These are phyloP conservation scores for Aristolochia contorta DNA, from an alignment of 164 flowering plant genomes.

Conservation along the genomic window DNA sequence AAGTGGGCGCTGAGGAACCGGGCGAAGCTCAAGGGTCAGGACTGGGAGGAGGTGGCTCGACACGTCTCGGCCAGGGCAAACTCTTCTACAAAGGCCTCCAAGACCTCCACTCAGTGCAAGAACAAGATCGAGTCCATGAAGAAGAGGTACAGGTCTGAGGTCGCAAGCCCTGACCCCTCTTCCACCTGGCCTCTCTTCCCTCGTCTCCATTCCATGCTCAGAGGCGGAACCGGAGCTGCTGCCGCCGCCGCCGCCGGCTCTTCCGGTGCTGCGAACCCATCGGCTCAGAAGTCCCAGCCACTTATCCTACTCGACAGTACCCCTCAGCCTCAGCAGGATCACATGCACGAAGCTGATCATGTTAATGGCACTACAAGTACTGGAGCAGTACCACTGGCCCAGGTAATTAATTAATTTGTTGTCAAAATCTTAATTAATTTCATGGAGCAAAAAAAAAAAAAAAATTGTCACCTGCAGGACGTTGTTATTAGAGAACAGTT, in stretches of 20 bases:
- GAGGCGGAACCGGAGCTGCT: conserved; percentile 34
- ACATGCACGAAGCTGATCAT: too few relatives aligned
- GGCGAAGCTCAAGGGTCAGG: conserved; percentile 95
- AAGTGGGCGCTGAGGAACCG: conserved; percentile 85
- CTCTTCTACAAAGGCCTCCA: conserved; percentile 43
- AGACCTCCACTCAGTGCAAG: conserved; percentile 95
- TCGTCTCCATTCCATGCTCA: conserved; percentile 60
- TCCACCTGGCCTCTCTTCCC: conserved; percentile 81
- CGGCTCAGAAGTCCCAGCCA: conserved; percentile 12
- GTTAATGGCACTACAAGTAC: too few relatives aligned
- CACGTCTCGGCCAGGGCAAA: conserved; percentile 52
- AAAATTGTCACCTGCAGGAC: too few relatives aligned
- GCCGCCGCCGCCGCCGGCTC: conserved; percentile 15
- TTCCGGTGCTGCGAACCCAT: conserved; percentile 6
- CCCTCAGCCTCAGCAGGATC: conserved; percentile 8
- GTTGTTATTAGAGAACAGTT: too few relatives aligned
- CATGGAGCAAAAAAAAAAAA: too few relatives aligned
- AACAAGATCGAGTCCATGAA: conserved; percentile 98
- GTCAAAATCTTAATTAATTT: too few relatives aligned
- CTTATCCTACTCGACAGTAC: conserved; percentile 16
- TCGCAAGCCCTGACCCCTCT: conserved; percentile 45
- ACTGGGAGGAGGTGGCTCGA: conserved; percentile 90
- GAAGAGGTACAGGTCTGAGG: conserved; percentile 79
- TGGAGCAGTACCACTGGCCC: too few relatives aligned
- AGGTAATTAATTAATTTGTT: too few relatives aligned